These are phyloP conservation scores for Bimuria novae-zelandiae DNA, from an alignment of 2,329 filamentous ascomycete genomes.

Conservation along the genomic window DNA sequence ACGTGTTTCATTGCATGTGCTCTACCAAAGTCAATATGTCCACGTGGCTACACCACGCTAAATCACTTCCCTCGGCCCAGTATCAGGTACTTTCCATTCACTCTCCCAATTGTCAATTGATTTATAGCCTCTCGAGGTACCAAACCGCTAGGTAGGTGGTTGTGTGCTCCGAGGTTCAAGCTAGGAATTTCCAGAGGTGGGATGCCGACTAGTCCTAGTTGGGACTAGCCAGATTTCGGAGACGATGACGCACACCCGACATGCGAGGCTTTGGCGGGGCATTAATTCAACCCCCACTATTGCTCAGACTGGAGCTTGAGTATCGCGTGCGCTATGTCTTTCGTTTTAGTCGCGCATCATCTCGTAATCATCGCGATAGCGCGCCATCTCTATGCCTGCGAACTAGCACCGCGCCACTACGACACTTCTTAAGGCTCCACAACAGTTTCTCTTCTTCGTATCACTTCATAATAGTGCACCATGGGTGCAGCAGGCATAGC, in stretches of 20 bases:
- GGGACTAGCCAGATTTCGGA: not conserved
- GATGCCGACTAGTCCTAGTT: not conserved
- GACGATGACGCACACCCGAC: not conserved
- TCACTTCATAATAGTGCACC: not conserved
- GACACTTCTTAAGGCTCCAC: too few relatives aligned
- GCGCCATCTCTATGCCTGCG: not conserved
- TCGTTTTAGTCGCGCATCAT: not conserved
- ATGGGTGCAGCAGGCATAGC: conserved; percentile 35
- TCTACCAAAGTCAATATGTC: too few relatives aligned
- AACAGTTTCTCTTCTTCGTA: not conserved
- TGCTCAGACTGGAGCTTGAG: not conserved
- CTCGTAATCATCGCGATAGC: not conserved
- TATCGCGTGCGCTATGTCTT: conserved; percentile 1
- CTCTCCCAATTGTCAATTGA: too few relatives aligned
- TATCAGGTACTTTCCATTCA: too few relatives aligned
- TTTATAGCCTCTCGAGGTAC: too few relatives aligned
- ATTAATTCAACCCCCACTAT: not conserved
- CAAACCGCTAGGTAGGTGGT: too few relatives aligned
- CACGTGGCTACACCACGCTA: too few relatives aligned
- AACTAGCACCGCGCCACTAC: not conserved
- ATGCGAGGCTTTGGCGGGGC: not conserved
- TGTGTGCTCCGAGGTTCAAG: too few relatives aligned
- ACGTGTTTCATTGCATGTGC: too few relatives aligned
- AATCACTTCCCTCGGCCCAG: too few relatives aligned
- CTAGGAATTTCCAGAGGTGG: too few relatives aligned